Base-by-base conservation (phyloP, 495 filamentous ascomycete species). In the Echria macrotheca region DNA sequence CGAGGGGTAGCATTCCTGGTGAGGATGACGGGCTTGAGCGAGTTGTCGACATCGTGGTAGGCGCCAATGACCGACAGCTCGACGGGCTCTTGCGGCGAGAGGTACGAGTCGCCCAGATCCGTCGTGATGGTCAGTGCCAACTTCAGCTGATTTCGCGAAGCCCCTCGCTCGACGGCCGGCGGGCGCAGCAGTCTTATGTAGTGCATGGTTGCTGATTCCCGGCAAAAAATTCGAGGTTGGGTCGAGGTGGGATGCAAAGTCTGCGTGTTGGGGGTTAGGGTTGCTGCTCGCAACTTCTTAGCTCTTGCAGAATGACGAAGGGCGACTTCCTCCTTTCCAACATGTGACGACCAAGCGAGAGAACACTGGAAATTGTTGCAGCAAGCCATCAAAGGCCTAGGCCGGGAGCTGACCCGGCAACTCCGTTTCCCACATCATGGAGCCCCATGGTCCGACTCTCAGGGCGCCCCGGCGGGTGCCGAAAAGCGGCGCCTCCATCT, bases 21-120 rank as follows among this genome's bases (percentile, higher is more conserved):
- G 17, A 65, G 29, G 19, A 26, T 55, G 40, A 60, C 37, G n/a
- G 60, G 63, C 0, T 53, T 35, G 73, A 80, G 36, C 70, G 75
- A 36, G 9, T 26, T 35, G n/a, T 26, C 33, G 0, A 35, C 52
- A 10, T 45, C 66, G 63, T 47, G 69, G 54, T 50, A 68, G 32
- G 60, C 66, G 21, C 69, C 69, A 26, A 79, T 62, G 36, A 79
- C 54, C 36, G 72, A 54, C 22, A 86, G 59, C 32, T 73, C 73
- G 41, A 96, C 62, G 19, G 74, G 72, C 28, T 78, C 64, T 57
- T 84, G 76, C n/a, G 79, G 67, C 17, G 74, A 72, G n/a, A 90
- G 78, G 61, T 93, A 94, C 1, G 77, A 74, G 64, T 98, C 91
- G 2, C 91, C 90, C 6, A 98, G 71, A 60, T 98, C 93, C 29